Evolutionary conservation across 345 rosid species (phyloP), one percentile per base, ranked within the genome.

Genomic region (Corchorus capsularis): DNA sequence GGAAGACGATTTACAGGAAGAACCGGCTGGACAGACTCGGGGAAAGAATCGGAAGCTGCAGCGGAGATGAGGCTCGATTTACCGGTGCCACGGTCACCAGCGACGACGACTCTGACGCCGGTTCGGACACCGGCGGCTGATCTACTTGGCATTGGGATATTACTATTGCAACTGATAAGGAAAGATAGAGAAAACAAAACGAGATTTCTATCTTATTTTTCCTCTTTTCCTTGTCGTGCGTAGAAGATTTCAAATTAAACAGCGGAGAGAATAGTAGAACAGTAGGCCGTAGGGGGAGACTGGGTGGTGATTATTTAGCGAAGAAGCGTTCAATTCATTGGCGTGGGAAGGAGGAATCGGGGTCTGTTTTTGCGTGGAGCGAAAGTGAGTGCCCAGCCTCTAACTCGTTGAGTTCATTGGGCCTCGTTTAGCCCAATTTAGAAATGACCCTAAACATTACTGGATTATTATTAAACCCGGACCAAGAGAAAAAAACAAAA

Each of bases 1-100:
- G 98, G 96, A 45, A 93, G 96, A 60, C 92, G 89, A 74, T 86
- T 89, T 9, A 94, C 94, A 43, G 89, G 87, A 13, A 88, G 94
- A 37, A 88, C 89, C 13, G 77, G 83, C 12, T 90, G 88, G 56
- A 89, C 90, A 69, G 81, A 85, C 55, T 91, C 94, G 0, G 94
- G 92, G 78, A 86, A 88, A 17, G 91, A 81, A 22, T 87, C 97
- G 72, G 86, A 82, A 20, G 94, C 94, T 16, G 80, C 90, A 50
- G 92, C 94, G 5, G 88, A 79, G 37, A 93, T 93, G 69, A 93
- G 79, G 86, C 94, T 91, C 6, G 94, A 88, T 85, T 93, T 93
- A 0, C 94, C 97, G 17, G 97, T 87, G 63, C 84, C 87, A 34
- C 87, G 87, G 80, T 93, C 97, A 17, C 97, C 97, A 65, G 86